Evolutionary conservation across 345 rosid genomes (phyloP), one percentile per base, ranked within the genome.

Genomic region (Sisymbrium irio): DNA sequence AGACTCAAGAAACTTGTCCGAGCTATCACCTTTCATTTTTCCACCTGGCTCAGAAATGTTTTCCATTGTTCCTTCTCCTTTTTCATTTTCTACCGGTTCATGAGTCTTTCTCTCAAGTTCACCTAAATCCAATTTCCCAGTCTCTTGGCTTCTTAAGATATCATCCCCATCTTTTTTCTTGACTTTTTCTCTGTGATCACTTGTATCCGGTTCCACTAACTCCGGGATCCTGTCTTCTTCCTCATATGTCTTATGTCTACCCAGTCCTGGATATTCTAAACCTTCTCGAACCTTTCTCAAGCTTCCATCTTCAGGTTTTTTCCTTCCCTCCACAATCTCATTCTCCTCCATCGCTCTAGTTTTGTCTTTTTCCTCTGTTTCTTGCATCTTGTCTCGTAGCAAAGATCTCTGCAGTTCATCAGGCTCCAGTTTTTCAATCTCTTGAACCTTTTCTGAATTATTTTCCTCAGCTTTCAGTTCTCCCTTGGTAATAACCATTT

Each of bases 231-330:
- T 58, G 30, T 74, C 72, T 27, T 33, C 65, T 46, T 55, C 32
- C 22, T 32, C 62, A 72, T 13, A 44, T 45, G 25, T 65, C 57
- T 22, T 37, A 8, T 35, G 4, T 65, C 5, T 36, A 55, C 27
- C 20, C 20, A 33, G 1, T 58, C 37, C n/a, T 19, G 45, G 14
- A 46, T 46, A 7, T 47, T 56, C 25, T 28, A 47, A 42, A 15
- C 28, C 64, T 11, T 73, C 67, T 47, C 12, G 20, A 46, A 74
- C 40, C 66, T 65, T 58, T 50, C n/a, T 41, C 46, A 55, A 64
- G 72, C 51, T 65, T 57, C 33, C 72, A 58, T 47, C 72, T 49
- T 15, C 27, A 51, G 49, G 3, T 51, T 41, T 17, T 60, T 0
- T 27, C 42, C 7, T 59, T 5, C 47, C 53, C 20, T 51, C 47